Percentiles rank a stretch among this genome's conserved stretches.
Evolutionary conservation across 805 yeast genomes (phyloP).

Genomic region (Jamesozyma jinghongensis): DNA sequence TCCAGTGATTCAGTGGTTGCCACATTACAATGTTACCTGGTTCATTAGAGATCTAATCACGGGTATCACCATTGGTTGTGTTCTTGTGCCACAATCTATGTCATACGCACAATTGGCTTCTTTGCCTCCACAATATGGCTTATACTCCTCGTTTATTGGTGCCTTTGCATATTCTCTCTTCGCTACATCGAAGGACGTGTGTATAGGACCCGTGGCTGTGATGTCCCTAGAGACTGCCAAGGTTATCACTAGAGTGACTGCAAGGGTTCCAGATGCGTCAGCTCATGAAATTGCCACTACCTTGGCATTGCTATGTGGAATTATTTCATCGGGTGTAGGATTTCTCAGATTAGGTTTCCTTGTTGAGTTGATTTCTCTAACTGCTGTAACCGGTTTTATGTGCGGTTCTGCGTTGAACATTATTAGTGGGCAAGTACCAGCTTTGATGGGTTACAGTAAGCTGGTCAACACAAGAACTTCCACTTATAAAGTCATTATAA

Average conservation of each 20-base stretch:
- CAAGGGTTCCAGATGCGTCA: constrained; percentile 34
- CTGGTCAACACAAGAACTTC: constrained; percentile 63
- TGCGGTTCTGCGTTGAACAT: constrained; percentile 87
- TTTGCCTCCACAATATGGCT: constrained; percentile 72
- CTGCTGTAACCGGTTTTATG: constrained; percentile 93
- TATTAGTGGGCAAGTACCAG: constrained; percentile 78
- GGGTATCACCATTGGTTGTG: constrained; percentile 89
- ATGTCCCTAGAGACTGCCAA: constrained; percentile 83
- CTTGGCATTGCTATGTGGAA: constrained; percentile 75
- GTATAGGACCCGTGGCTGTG: constrained; percentile 95
- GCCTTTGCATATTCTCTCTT: constrained; percentile 81
- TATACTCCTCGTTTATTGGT: constrained; percentile 87
- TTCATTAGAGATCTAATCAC: constrained; percentile 75
- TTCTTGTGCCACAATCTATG: constrained; percentile 92
- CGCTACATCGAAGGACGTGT: constrained; percentile 92
- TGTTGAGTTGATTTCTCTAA: constrained; percentile 79
- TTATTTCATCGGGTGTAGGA: constrained; percentile 76
- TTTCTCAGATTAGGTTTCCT: constrained; percentile 76
- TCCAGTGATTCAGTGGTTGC: constrained; percentile 78
- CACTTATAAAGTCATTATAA: constrained; percentile 59
- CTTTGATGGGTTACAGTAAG: constrained; percentile 63
- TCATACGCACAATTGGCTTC: constrained; percentile 86
- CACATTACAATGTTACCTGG: constrained; percentile 77
- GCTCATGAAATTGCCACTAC: constrained; percentile 55
- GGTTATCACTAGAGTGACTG: constrained; percentile 57